Evolutionary conservation across 169 alveolate species (phyloP), one percentile per base, ranked within the genome.

Genomic region (Plasmodium blacklocki): DNA sequence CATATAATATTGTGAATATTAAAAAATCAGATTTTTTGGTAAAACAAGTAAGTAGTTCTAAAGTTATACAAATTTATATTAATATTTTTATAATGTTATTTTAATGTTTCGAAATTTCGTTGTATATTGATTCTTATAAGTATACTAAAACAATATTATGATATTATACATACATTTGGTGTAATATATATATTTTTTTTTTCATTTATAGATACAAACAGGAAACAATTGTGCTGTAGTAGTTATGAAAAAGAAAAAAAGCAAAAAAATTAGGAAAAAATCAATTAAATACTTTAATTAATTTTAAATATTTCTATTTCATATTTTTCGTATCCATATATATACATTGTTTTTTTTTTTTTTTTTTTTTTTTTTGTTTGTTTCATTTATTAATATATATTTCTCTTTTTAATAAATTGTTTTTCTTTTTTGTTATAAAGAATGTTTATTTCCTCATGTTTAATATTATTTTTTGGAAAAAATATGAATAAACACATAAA

Each of bases 231-330:
- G 78, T 59, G 68, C 70, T 66, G 59, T 64, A 18, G 29, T 76
- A 64, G 72, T 76, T 50, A 76, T 76, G 89, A 76, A 76, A 76
- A 76, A 67, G 76, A 76, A 76, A 66, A 76, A 68, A 64, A 71
- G 78, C 71, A 76, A 76, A 56, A 63, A 49, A 76, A 29, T 11
- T 26, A 47, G 39, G 45, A 76, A 63, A 52, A 76, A 76, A 59
- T 64, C 67, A 76, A 76, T 11, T 66, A 74, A 74, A 47, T 26
- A 74, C 70, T 73, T 73, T 21, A 74, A 74, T 74, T 74, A 74
- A 73, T 29, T 75, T 76, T 52, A 15, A 76, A 50, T 21, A 23
- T 56, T 76, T 76, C 18, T 49, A 52, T 63, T 60, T 52, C 86
- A 26, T 45, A 54, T 75, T 75, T 75, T 75, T 68, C 18, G 21